These are phyloP conservation scores for Aegilops tauschii DNA, from an alignment of 176 grass and related monocot species.

Conservation along the genomic window DNA sequence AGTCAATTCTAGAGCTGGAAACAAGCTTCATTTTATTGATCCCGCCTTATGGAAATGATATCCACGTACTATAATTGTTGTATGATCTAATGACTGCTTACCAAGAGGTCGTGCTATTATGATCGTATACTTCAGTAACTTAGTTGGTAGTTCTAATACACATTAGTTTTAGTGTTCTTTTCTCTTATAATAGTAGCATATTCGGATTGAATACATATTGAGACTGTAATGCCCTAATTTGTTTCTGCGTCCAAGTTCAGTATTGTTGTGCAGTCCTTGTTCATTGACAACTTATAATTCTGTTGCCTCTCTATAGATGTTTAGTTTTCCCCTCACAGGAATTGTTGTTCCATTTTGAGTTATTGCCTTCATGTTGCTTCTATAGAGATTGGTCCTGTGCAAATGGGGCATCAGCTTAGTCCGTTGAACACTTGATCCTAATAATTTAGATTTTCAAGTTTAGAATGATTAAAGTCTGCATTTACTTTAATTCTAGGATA, in stretches of 20 bases:
- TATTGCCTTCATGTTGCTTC: neutral
- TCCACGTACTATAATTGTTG: neutral
- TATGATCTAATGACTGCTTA: constrained; percentile 5
- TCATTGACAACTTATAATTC: neutral
- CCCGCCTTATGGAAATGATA: constrained; percentile 18
- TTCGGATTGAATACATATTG: neutral
- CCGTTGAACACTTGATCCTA: constrained; percentile 12
- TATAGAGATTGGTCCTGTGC: neutral
- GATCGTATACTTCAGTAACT: constrained; percentile 4
- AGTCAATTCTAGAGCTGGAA: neutral
- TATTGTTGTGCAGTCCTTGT: neutral
- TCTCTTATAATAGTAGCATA: constrained; percentile 12
- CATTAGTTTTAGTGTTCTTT: constrained; percentile 9
- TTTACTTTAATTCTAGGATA: constrained; percentile 14
- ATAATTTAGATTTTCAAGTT: constrained; percentile 10
- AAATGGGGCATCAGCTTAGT: constrained; percentile 18
- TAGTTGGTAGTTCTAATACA: neutral
- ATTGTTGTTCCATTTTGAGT: constrained; percentile 10
- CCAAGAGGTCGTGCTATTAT: neutral
- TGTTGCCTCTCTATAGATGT: constrained; percentile 2
- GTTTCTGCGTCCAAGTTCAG: constrained; percentile 21
- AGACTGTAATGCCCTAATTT: neutral
- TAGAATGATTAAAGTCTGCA: neutral
- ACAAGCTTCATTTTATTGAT: constrained; percentile 5
- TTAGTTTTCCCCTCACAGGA: neutral